These are phyloP conservation scores for Pseudocercospora ulei DNA, from an alignment of 2,329 filamentous ascomycete species.

Conservation along the genomic window DNA sequence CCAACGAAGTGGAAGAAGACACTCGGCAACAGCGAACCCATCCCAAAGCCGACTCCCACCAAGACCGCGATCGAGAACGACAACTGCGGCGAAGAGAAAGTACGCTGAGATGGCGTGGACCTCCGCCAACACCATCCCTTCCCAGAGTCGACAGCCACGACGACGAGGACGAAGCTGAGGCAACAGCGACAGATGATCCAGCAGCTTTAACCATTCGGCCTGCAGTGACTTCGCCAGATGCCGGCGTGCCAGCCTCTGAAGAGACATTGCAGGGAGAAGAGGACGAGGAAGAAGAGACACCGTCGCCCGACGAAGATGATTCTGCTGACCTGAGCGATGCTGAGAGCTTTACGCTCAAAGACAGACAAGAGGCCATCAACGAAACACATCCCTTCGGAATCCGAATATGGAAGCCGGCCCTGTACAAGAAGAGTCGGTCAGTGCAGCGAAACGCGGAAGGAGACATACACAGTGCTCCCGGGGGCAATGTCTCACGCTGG, in stretches of 20 bases:
- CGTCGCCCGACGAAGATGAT: slow-evolving; percentile 46
- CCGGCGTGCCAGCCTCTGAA: slow-evolving; percentile 32
- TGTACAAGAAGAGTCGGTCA: slow-evolving; percentile 95
- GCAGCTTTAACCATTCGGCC: slow-evolving; percentile 7
- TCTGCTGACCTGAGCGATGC: slow-evolving; percentile 74
- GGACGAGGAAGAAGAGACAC: slow-evolving; percentile 39
- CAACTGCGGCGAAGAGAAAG: slow-evolving; percentile 44
- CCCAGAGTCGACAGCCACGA: slow-evolving; percentile 45
- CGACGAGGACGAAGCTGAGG: slow-evolving; percentile 34
- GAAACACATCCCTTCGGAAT: slow-evolving; percentile 98
- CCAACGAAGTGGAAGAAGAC: slow-evolving; percentile 67
- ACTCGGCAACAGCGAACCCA: slow-evolving; percentile 39
- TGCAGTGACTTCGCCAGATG: slow-evolving; percentile 15
- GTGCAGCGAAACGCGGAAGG: slow-evolving; percentile 93
- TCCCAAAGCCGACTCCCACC: slow-evolving; percentile 19
- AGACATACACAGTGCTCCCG: slow-evolving; percentile 91
- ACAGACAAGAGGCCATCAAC: slow-evolving; percentile 95
- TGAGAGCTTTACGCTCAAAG: slow-evolving; percentile 94
- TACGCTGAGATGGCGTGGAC: slow-evolving; percentile 44
- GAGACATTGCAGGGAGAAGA: slow-evolving; percentile 36
- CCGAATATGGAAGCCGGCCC: slow-evolving; percentile 92
- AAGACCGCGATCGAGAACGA: slow-evolving; percentile 26
- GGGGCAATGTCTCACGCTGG: slow-evolving; percentile 73
- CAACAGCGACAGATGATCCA: slow-evolving; percentile 26
- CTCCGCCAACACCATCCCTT: slow-evolving; percentile 40